Base-by-base conservation (phyloP, 176 grass and related monocot species). In the Bolboschoenus planiculmis region DNA sequence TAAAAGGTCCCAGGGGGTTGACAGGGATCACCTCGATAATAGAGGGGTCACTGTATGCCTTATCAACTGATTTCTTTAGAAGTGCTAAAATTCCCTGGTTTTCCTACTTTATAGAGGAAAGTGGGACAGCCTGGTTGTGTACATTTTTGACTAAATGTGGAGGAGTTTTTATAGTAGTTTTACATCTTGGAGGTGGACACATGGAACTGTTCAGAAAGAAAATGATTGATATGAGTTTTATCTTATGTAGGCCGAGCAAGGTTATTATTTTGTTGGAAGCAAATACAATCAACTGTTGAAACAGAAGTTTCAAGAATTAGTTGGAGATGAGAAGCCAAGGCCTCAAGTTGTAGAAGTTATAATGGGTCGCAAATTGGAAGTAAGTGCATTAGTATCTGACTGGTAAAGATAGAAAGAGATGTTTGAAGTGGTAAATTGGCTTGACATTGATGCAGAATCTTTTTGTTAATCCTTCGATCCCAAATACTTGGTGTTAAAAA, bases 321-420 rank as follows among this genome's bases (percentile, higher is more conserved):
- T 93, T 61, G 95, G 92, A 64, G 74, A 93, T 11, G 89, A 93
- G 37, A 79, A 89, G 89, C 92, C 90, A 66, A 87, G 60, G 23
- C 87, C 79, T 50, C 92, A 93, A 87, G 85, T 88, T 84, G 92
- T 93, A 0, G 87, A 98, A 91, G 92, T 98, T 29, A 80, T 98
- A 34, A 98, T 98, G 95, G 95, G 95, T 83, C 86, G 92, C 43
- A 81, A 90, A 91, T 85, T 98, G 86, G 85, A 95, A 89, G 96
- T 95, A 18, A 58, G 68, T 34, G 26, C 47, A 34, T 35, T 65
- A 44, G 10, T 73, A 46, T 3, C 40, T 73, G 68, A 73, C 68
- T 47, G 10, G 39, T 73, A 46, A 46, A 53, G 68, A 46, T 26
- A 26, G 7, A 74, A 47, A 66, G 4, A 74, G 21, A 48, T 74